Base-by-base conservation (phyloP, 2,329 filamentous ascomycete species). In the Phyllosticta citrichinensis region DNA sequence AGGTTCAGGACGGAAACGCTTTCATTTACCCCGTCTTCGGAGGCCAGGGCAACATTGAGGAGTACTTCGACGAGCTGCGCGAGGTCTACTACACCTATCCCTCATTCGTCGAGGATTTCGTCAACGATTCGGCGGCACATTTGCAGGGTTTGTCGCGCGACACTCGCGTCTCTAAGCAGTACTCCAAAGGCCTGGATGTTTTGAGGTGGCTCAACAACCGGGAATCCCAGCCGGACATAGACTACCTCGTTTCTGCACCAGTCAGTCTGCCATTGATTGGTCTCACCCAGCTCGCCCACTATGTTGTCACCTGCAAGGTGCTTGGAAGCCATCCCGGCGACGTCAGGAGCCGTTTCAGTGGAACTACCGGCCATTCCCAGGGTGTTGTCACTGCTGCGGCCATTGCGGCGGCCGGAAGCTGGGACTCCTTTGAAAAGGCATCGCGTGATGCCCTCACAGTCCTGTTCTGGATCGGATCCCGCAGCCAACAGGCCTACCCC, bases 21-120 rank as follows among this genome's bases (percentile, higher is more conserved):
- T 87, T 85, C 68, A 84, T 99, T 63, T 99, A 96, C 79, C 92
- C 87, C 66, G 91, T 99, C 64, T 96, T 97, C 67, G 94, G 94
- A 63, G 94, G 94, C 6, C 94, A 99, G 75, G 94, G 94, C 68
- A 99, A 99, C 76, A 97, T 99, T 65, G 93, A 99, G 76, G 95
- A 99, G 77, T 99, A 99, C 77, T 99, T 99, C 70, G 93, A 99
- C 67, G 94, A 99, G 79, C 83, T 99, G 64, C 87, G 94, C 61
- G 88, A 96, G 74, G 84, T 97, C 62, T 93, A 93, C 79, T 86
- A 81, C 68, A 96, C 92, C 63, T 99, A 99, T 77, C 87, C 89
- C 12, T 88, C 88, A 27, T 95, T 99, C 67, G 85, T 97, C 5
- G 88, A 90, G 67, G 91, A 95, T 66, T 85, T 97, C 65, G 83